Base-by-base conservation (phyloP, 2,329 filamentous ascomycete genomes). In the Leptographium flavum region DNA sequence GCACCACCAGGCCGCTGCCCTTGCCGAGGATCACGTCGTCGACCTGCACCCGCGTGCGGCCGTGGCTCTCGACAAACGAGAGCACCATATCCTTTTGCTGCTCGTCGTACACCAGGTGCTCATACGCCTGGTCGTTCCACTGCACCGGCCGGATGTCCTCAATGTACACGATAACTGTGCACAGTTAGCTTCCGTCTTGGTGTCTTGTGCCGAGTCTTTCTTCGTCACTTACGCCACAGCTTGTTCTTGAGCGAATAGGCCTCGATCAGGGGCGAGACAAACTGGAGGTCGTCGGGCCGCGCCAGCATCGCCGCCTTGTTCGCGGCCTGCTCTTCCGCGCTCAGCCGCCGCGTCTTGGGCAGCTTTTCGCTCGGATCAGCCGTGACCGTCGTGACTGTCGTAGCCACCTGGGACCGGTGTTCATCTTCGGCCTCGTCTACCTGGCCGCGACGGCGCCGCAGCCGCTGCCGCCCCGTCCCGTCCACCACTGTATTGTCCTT, bases 211-310 rank as follows among this genome's bases (percentile, higher is more conserved):
- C 8, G 2, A 7, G 27, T 3, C 2, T 11, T 3, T 7, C 2
- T 2, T 8, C 8, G 27, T 8, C 22, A 60, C 62, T 57, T 50
- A 64, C 64, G 49, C 68, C 67, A 70, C 5, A 60, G 42, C 55
- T 68, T 68, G 47, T 65, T 68, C 54, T 68, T 68, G 42, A 70
- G 54, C 0, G 67, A 62, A 45, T 65, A 72, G 0, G 67, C 69
- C 7, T 63, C 56, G 31, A 69, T 54, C 33, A 65, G 46, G 5
- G 63, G 66, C 0, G 60, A 60, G 47, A 70, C 60, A 43, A 61
- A 69, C 42, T 61, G 60, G 5, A 70, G 55, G 14, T 67, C 58
- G 0, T 63, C 55, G 22, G 61, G 56, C 21, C 55, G 54, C 13
- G 51, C 52, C 2, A 70, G 54, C 59, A 71, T 65, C 21, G 58